phyloP scores from a whole-genome alignment of 139 green algal species.

The Micractinium sp. region DNA sequence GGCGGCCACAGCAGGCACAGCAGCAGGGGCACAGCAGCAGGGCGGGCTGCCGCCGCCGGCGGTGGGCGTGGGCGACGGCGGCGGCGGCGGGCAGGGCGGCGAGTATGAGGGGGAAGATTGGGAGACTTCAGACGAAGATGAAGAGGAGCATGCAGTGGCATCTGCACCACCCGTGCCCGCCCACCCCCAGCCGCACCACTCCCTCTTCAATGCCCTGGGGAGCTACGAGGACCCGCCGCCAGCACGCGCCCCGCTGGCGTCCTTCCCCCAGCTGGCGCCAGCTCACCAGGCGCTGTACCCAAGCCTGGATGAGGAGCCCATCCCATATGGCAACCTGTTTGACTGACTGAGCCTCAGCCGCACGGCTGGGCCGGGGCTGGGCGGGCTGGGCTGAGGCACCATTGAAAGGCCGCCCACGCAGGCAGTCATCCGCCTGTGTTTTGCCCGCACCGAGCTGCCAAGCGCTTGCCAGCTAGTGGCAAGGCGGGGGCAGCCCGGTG shows the following conservation, averaged over 20 bases:
- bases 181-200: not conserved
- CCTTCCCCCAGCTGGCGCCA: not conserved
- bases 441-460: no score
- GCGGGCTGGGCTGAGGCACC: not conserved
- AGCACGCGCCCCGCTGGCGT: not conserved
- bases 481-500: no score
- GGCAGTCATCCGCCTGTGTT: not conserved
- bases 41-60: not conserved
- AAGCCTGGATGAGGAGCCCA: not conserved
- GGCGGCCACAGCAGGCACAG: no score
- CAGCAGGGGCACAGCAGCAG: no score
- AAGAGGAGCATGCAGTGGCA: not conserved
- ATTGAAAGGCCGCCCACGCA: no score
- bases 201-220: not conserved
- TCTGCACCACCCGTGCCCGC: not conserved
- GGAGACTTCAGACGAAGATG: conserved; percentile 4
- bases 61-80: not conserved
- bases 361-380: no score
- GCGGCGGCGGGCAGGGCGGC: not conserved
- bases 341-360: not conserved
- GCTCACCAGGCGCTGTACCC: not conserved
- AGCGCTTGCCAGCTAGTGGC: no score
- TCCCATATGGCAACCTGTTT: conserved; percentile 19
- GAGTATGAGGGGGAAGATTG: not conserved
- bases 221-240: not conserved